Conservation (phyloP, 129 eudicot genomes). For the Ambrosia trifida region DNA sequence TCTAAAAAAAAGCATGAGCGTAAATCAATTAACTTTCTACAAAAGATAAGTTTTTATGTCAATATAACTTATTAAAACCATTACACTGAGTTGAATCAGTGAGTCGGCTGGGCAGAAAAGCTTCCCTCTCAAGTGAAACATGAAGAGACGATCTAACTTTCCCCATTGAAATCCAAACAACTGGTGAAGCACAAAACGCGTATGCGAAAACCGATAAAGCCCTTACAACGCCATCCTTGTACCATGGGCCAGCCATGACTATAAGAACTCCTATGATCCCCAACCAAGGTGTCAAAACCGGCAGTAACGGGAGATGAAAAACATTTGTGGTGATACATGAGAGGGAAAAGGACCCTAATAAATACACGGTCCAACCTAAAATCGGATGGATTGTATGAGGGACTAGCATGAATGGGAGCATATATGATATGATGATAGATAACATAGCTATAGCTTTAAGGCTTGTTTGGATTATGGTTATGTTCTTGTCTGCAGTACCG, state of each 20-base stretch:
- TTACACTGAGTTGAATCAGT: slow-evolving; percentile 46
- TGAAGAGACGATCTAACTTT: slow-evolving; percentile 51
- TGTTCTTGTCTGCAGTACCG: slow-evolving; percentile 54
- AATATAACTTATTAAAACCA: slow-evolving; percentile 60
- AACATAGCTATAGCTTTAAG: slow-evolving; percentile 53
- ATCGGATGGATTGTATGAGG: slow-evolving; percentile 84
- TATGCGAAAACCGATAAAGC: slow-evolving; percentile 67
- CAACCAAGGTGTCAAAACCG: slow-evolving; percentile 55
- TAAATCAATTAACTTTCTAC: background rate
- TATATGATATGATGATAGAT: slow-evolving; percentile 63
- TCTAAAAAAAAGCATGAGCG: background rate
- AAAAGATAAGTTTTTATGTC: background rate
- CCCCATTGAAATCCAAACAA: slow-evolving; percentile 54
- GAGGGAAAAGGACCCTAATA: slow-evolving; percentile 57
- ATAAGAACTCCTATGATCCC: slow-evolving; percentile 66
- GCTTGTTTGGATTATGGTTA: slow-evolving; percentile 47
- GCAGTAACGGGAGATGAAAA: slow-evolving; percentile 60
- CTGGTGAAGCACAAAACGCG: slow-evolving; percentile 71
- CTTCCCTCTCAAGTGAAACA: slow-evolving; percentile 68
- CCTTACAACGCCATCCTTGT: slow-evolving; percentile 69
- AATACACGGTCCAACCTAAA: slow-evolving; percentile 71
- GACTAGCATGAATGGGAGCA: slow-evolving; percentile 61
- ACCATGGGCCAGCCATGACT: slow-evolving; percentile 86
- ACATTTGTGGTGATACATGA: slow-evolving; percentile 49
- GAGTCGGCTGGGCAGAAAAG: slow-evolving; percentile 54